These are phyloP conservation scores for Aspergillus novoparasiticus DNA, from an alignment of 2,329 filamentous ascomycete species.

Conservation along the genomic window DNA sequence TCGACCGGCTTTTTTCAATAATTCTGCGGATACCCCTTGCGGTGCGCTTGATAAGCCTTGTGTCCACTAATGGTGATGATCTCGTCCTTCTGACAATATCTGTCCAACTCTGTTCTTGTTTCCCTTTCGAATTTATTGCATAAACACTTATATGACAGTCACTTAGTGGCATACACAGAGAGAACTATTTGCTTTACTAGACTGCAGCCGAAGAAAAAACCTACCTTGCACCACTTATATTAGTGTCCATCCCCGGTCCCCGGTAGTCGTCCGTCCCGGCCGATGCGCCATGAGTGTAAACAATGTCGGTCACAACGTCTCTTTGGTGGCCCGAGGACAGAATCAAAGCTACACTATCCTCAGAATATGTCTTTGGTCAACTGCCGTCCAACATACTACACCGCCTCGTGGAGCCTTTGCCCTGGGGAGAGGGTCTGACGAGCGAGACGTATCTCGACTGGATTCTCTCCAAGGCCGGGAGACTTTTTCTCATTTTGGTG, in stretches of 20 bases:
- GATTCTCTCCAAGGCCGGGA: slow-evolving; percentile 60
- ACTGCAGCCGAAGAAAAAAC: slow-evolving; percentile 3
- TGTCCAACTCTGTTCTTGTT: slow-evolving; percentile 12
- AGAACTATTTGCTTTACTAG: neutral
- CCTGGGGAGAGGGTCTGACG: slow-evolving; percentile 49
- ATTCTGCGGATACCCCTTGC: slow-evolving; percentile 25
- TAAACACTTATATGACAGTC: slow-evolving; percentile 4
- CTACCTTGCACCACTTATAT: slow-evolving; percentile 12
- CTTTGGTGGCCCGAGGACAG: slow-evolving; percentile 51
- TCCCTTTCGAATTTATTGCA: slow-evolving; percentile 6
- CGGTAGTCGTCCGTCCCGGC: slow-evolving; percentile 3
- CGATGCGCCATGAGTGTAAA: slow-evolving; percentile 19
- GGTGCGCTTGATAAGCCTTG: slow-evolving; percentile 30
- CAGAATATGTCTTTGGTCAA: slow-evolving; percentile 42
- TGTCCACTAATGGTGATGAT: slow-evolving; percentile 12
- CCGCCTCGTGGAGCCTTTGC: slow-evolving; percentile 40
- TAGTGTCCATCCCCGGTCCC: slow-evolving; percentile 3
- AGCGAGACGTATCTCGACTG: slow-evolving; percentile 62
- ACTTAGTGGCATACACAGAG: slow-evolving; percentile 6
- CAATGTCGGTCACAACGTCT: slow-evolving; percentile 35
- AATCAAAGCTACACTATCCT: slow-evolving; percentile 45
- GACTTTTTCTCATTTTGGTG: slow-evolving; percentile 61
- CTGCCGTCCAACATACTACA: slow-evolving; percentile 39
- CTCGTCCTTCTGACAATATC: slow-evolving; percentile 12
- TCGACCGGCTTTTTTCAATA: slow-evolving; percentile 22